Percentiles rank a stretch among this genome's conserved stretches.
Evolutionary conservation across 352 stramenopile species (phyloP).

Genomic region (Pythium apleroticum): DNA sequence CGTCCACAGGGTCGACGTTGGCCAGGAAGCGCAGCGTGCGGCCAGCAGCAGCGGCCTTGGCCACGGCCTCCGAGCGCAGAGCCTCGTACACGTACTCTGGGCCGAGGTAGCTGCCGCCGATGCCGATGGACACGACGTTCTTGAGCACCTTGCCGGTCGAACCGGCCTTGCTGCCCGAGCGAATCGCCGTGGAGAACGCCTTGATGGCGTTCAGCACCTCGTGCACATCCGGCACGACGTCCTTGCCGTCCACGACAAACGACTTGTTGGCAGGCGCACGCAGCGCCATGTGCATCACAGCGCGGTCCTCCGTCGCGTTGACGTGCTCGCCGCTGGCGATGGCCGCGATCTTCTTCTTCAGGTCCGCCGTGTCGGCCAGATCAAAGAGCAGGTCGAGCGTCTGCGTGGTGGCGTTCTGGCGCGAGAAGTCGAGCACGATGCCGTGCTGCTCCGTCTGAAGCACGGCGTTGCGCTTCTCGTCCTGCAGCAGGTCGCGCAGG

Average conservation of each 20-base stretch:
- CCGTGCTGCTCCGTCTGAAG: constrained; percentile 92
- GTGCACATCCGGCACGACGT: constrained; percentile 96
- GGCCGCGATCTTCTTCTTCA: constrained; percentile 85
- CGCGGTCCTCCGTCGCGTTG: constrained; percentile 95
- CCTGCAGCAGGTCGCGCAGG: constrained; percentile 88
- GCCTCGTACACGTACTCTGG: constrained; percentile 98
- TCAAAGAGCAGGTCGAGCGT: constrained; percentile 92
- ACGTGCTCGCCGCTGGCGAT: constrained; percentile 94
- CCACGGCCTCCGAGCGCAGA: constrained; percentile 79
- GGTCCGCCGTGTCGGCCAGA: constrained; percentile 85
- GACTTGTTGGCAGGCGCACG: constrained; percentile 79
- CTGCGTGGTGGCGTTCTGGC: constrained; percentile 90
- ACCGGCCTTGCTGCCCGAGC: constrained; percentile 82
- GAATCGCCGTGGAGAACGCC: constrained; percentile 90
- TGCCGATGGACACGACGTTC: constrained; percentile 97
- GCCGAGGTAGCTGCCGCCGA: constrained; percentile 95
- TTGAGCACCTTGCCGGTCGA: constrained; percentile 94
- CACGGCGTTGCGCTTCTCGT: constrained; percentile 84
- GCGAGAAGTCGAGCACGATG: constrained; percentile 94
- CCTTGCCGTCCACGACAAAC: constrained; percentile 92
- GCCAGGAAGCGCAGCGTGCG: constrained; percentile 95
- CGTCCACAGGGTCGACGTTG: constrained; percentile 98
- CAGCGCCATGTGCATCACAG: constrained; percentile 96
- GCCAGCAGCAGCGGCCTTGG: constrained; percentile 83
- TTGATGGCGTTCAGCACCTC: constrained; percentile 95